A percentile compares a stretch with the other conserved stretches of the same genome.
Conservation (phyloP, 139 green algal genomes). For the Trebouxia sp. region DNA sequence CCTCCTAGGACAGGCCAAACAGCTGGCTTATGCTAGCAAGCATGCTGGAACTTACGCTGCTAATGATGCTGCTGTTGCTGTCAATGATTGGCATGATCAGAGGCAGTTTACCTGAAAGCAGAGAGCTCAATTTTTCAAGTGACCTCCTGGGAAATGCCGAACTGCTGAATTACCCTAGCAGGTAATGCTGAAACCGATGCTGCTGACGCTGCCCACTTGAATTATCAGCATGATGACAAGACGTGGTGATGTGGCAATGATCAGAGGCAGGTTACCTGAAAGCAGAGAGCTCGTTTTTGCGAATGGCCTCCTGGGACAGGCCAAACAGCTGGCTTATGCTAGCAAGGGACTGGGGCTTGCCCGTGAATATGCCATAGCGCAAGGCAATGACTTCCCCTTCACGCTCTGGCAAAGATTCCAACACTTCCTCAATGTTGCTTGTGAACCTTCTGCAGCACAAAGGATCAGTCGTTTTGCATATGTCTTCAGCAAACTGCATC, state of each 20-base stretch:
- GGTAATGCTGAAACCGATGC: too few relatives aligned
- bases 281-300: conserved; percentile 7
- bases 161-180: background rate
- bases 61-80: too few relatives aligned
- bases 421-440: background rate
- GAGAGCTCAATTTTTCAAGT: background rate
- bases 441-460: background rate
- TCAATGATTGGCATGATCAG: too few relatives aligned
- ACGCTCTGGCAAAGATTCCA: background rate
- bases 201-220: too few relatives aligned
- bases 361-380: conserved; percentile 5
- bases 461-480: too few relatives aligned
- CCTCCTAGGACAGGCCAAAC: background rate
- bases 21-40: background rate
- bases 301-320: background rate
- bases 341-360: background rate
- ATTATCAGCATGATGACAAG: too few relatives aligned
- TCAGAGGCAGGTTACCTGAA: too few relatives aligned
- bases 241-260: too few relatives aligned
- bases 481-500: too few relatives aligned
- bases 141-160: background rate
- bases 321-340: background rate
- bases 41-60: too few relatives aligned
- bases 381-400: conserved; percentile 17
- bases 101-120: conserved; percentile 22